These are phyloP conservation scores for Triticum timopheevii DNA, from an alignment of 176 grass and related monocot genomes.

Conservation along the genomic window DNA sequence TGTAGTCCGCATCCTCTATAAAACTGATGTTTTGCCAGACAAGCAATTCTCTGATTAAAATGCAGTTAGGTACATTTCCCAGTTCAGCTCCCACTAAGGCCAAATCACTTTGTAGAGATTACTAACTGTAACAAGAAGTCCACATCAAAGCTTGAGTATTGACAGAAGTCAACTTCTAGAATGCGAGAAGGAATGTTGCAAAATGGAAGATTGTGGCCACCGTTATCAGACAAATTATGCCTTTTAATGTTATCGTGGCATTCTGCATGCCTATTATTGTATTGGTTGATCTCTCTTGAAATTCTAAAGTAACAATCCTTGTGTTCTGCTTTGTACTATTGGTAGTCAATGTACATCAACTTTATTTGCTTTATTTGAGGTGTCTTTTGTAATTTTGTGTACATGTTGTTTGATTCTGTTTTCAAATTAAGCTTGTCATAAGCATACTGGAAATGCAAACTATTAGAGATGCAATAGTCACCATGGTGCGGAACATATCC, in stretches of 20 bases:
- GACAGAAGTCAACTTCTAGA: conserved; percentile 52
- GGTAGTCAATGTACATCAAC: neutral
- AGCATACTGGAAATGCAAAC: neutral
- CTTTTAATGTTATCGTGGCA: conserved; percentile 22
- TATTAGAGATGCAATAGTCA: conserved; percentile 26
- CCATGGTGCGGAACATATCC: conserved; percentile 30
- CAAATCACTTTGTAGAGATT: conserved; percentile 30
- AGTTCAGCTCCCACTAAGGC: conserved; percentile 40
- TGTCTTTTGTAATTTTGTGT: neutral
- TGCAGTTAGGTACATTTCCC: conserved; percentile 42
- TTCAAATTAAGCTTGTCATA: conserved; percentile 31
- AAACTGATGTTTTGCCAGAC: conserved; percentile 15
- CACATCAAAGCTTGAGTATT: conserved; percentile 27
- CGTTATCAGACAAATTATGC: conserved; percentile 37
- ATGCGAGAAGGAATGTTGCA: conserved; percentile 39
- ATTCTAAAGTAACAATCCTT: conserved; percentile 18
- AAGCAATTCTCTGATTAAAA: conserved; percentile 29
- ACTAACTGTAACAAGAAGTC: conserved; percentile 37
- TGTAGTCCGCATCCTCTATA: neutral
- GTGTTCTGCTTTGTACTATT: conserved; percentile 4
- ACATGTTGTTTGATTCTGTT: conserved; percentile 8
- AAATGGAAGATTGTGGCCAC: conserved; percentile 19
- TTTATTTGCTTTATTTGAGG: neutral
- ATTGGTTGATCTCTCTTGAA: conserved; percentile 28
- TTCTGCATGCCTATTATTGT: conserved; percentile 35